These are phyloP conservation scores for Geoglossum cookeanum DNA, from an alignment of 2,329 filamentous ascomycete species.

Conservation along the genomic window DNA sequence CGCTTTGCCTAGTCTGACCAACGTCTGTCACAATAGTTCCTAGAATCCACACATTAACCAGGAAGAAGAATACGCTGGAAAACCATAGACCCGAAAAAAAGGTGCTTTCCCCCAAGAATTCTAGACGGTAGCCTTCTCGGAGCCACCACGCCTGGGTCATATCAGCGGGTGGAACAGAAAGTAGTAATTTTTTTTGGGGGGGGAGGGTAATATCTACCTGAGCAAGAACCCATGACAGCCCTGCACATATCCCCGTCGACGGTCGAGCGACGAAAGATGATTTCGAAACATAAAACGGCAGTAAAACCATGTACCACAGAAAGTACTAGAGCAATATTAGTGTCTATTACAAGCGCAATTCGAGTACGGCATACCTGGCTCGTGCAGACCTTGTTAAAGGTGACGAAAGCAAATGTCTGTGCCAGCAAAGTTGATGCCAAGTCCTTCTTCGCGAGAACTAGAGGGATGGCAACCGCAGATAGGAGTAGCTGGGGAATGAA, in stretches of 20 bases:
- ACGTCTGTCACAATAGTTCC: conserved; percentile 59
- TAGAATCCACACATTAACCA: conserved; percentile 72
- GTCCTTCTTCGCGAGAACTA: conserved; percentile 61
- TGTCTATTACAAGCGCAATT: not conserved
- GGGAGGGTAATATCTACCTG: conserved; percentile 39
- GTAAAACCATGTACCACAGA: conserved; percentile 88
- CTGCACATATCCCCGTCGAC: conserved; percentile 41
- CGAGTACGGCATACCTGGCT: conserved; percentile 49
- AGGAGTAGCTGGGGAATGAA: conserved; percentile 79
- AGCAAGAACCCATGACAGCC: conserved; percentile 52
- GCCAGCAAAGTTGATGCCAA: conserved; percentile 73
- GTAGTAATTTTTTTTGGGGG: not conserved
- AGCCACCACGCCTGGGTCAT: conserved; percentile 41
- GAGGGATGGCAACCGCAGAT: conserved; percentile 54
- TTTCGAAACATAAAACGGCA: conserved; percentile 72
- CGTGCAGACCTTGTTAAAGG: conserved; percentile 98
- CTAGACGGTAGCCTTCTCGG: conserved; percentile 54
- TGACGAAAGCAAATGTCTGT: conserved; percentile 92
- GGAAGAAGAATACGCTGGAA: conserved; percentile 60
- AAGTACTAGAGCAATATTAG: conserved; percentile 53
- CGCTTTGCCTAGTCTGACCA: conserved; percentile 4
- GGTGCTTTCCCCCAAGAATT: conserved; percentile 63
- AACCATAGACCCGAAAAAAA: conserved; percentile 74
- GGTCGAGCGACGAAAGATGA: conserved; percentile 50
- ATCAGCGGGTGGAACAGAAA: not conserved